A percentile compares a stretch with the other conserved stretches of the same genome.
Evolutionary conservation across 163 green algal genomes (phyloP).

Genomic region (Chlamydomonas reinhardtii): DNA sequence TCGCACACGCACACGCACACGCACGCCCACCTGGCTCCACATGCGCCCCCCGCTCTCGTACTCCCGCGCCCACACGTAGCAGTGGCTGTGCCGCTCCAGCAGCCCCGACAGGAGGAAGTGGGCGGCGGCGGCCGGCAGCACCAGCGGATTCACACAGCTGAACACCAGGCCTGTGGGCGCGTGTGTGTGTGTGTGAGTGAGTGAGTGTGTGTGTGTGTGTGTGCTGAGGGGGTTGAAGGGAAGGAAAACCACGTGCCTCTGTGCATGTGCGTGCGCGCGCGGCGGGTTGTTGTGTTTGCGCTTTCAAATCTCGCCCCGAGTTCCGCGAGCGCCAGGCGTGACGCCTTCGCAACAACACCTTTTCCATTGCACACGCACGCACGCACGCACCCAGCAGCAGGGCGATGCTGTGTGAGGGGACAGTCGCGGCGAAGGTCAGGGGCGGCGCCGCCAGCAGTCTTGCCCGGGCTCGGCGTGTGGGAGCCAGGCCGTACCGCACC

Average conservation of each 20-base stretch:
- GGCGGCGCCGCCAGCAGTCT: conserved; percentile 62
- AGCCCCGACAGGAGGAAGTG: conserved; percentile 51
- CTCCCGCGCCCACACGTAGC: conserved; percentile 73
- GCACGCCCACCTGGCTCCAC: conserved; percentile 72
- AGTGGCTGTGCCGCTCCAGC: conserved; percentile 76
- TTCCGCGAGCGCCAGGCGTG: too few species aligned
- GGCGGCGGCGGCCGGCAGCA: conserved; percentile 42
- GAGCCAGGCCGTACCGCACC: conserved; percentile 8
- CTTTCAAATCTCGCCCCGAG: too few species aligned
- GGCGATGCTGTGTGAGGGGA: conserved; percentile 70
- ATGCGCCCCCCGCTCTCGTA: conserved; percentile 77
- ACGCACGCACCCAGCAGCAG: conserved; percentile 71
- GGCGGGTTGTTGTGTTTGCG: too few species aligned
- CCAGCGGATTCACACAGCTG: conserved; percentile 70
- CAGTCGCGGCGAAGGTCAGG: conserved; percentile 57
- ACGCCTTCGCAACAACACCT: too few species aligned
- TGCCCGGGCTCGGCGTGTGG: conserved; percentile 51
- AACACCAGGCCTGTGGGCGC: conserved; percentile 45
- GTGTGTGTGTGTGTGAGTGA: neutral
- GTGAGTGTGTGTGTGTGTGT: neutral
- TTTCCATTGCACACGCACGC: too few species aligned
- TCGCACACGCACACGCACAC: too few species aligned
- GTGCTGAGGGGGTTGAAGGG: neutral
- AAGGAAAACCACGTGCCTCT: too few species aligned
- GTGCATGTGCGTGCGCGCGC: too few species aligned